Percentiles rank a stretch among this genome's conserved stretches.
phyloP scores from a whole-genome alignment of 805 yeast genomes.

The Starmera quercuum region DNA sequence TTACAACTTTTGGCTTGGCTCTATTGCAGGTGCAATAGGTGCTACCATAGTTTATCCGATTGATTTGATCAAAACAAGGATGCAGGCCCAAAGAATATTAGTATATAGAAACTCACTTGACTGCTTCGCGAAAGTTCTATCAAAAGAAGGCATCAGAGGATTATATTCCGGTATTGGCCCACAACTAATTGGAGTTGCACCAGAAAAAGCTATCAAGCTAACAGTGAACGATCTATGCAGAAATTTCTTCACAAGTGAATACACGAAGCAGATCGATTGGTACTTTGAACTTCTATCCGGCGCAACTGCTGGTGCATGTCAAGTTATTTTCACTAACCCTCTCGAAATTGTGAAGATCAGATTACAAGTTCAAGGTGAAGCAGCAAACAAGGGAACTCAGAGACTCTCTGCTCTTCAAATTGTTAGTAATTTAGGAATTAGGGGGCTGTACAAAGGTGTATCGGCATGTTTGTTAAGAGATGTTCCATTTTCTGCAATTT shows the following conservation, averaged over 20 bases:
- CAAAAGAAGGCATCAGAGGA: constrained; percentile 75
- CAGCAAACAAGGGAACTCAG: constrained; percentile 28
- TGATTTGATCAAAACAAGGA: constrained; percentile 90
- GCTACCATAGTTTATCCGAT: constrained; percentile 98
- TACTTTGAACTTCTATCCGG: constrained; percentile 80
- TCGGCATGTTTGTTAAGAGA: constrained; percentile 88
- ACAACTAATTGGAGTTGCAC: constrained; percentile 94
- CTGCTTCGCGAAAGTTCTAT: constrained; percentile 73
- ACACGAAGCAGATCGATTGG: constrained; percentile 40
- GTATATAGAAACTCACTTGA: constrained; percentile 76
- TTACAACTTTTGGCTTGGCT: constrained; percentile 84
- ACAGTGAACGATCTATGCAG: constrained; percentile 90
- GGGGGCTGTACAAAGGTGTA: constrained; percentile 88
- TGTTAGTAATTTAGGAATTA: constrained; percentile 69
- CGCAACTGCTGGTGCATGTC: constrained; percentile 93
- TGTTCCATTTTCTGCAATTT: constrained; percentile 93
- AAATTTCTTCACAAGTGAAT: constrained; percentile 51
- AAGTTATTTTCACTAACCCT: constrained; percentile 93
- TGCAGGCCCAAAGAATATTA: constrained; percentile 87
- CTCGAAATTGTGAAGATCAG: constrained; percentile 92
- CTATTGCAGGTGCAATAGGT: constrained; percentile 95
- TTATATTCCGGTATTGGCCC: constrained; percentile 91
- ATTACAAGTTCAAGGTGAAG: constrained; percentile 86
- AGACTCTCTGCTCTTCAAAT: constrained; percentile 58
- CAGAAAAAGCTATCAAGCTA: constrained; percentile 94